Evolutionary conservation across 371 early-diverging fungal genomes (phyloP), one percentile per base, ranked within the genome.

Genomic region (Mucor mucedo): DNA sequence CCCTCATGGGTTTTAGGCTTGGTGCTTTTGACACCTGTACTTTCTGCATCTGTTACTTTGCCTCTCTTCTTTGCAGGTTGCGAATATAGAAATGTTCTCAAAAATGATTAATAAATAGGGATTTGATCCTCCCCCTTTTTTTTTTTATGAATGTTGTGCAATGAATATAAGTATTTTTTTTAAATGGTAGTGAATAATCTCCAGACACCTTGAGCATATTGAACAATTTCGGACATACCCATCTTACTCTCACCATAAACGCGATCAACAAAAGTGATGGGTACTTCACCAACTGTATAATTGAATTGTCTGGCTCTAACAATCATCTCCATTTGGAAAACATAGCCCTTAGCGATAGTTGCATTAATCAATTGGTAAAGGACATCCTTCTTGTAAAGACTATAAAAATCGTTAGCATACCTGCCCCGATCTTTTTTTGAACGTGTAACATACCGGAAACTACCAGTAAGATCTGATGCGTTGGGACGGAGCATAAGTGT

Each of bases 311-410:
- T 60, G 42, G 99, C 99, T 40, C 98, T 89, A 14, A 96, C 95
- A 89, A 99, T 98, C 92, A 99, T 95, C 77, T 99, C 99, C 99
- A 99, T 98, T 78, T 99, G 99, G 84, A 99, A 98, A 5, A 99
- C 97, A 72, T 98, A 99, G 6, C 99, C 99, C 76, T 96, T 95
- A 41, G 97, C 92, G 27, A 91, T 84, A 4, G 94, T 94, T 5
- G 91, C 91, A 38, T 89, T 76, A 66, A 99, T 95, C 66, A 99
- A 81, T 62, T 88, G 79, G 55, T 87, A 78, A 32, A 99, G 82
- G 1, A 96, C 95, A 42, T 91, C 89, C 72, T 92, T 96, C 78
- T 94, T 96, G 82, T 99, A 99, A 47, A 99, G 78, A 55, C 98
- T 90, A 55, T 3, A 62, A 27, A 27, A 32, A 16, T n/a, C 48